Evolutionary conservation across 192 early-diverging fungal species (phyloP).

Genomic region (Lunasporangiospora selenospora): DNA sequence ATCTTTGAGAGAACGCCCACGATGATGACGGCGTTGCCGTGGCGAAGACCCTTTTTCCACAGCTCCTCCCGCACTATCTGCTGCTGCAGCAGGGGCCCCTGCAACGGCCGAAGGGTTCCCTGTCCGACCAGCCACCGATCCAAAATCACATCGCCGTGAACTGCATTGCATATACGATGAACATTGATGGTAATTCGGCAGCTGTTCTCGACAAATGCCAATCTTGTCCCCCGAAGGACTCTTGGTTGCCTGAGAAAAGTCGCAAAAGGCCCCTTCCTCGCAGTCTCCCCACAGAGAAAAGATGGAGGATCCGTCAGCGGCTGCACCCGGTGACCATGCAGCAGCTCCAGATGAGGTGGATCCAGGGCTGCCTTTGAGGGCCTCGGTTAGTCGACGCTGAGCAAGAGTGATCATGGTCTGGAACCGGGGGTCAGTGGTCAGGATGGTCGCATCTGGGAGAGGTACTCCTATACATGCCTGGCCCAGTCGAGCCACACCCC

Average conservation of each 20-base stretch:
- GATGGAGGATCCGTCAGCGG: too few relatives aligned
- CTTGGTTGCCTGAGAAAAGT: too few relatives aligned
- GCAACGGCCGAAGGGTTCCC: too few relatives aligned
- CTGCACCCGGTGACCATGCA: too few relatives aligned
- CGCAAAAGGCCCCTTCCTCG: too few relatives aligned
- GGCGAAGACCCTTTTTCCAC: too few relatives aligned
- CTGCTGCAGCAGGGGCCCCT: too few relatives aligned
- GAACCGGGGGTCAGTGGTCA: slow-evolving; percentile 17
- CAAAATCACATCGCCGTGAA: slow-evolving; percentile 25
- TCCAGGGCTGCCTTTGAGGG: slow-evolving; percentile 1
- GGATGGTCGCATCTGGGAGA: too few relatives aligned
- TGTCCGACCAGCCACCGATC: too few relatives aligned
- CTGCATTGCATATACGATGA: slow-evolving; percentile 32
- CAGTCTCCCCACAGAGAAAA: slow-evolving; percentile 30
- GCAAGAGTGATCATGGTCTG: slow-evolving; percentile 23
- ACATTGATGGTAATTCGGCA: slow-evolving; percentile 29
- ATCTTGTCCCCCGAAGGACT: slow-evolving; percentile 1
- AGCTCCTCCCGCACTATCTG: too few relatives aligned
- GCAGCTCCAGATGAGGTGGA: slow-evolving; percentile 4
- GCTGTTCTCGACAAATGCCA: slow-evolving; percentile 21
- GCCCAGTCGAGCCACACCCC: slow-evolving; percentile 20
- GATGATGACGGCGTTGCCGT: too few relatives aligned
- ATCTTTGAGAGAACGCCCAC: too few relatives aligned
- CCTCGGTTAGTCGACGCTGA: slow-evolving; percentile 15
- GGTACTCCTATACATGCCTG: slow-evolving; percentile 19